Evolutionary conservation across 1,284 basidiomycete genomes (phyloP).

Genomic region (Apiotrichum gracile): DNA sequence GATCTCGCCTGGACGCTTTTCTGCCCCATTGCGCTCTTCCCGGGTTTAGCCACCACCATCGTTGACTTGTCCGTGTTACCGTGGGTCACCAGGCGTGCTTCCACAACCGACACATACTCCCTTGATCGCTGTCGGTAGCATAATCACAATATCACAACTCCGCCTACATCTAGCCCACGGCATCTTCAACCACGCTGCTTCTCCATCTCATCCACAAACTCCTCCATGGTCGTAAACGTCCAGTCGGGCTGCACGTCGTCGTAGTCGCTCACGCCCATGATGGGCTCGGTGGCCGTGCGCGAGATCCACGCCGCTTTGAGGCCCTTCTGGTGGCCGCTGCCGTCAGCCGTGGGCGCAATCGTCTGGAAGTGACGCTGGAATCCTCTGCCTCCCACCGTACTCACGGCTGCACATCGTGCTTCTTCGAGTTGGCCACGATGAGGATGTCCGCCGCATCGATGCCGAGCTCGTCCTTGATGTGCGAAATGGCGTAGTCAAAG

Average conservation of each 20-base stretch:
- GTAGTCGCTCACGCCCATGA: constrained; percentile 11
- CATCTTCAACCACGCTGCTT: not conserved
- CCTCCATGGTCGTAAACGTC: constrained; percentile 11
- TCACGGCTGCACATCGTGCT: constrained; percentile 31
- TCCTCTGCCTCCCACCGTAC: too few species aligned
- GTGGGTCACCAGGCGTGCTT: too few species aligned
- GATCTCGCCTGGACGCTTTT: too few species aligned
- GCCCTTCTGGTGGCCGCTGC: constrained; percentile 29
- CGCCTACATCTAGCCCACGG: too few species aligned
- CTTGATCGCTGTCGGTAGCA: too few species aligned
- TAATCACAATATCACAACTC: too few species aligned
- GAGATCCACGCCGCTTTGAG: constrained; percentile 35
- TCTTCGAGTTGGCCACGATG: constrained; percentile 29
- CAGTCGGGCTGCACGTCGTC: constrained; percentile 13
- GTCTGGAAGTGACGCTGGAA: too few species aligned
- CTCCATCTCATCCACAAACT: constrained; percentile 10
- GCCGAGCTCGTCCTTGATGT: constrained; percentile 22
- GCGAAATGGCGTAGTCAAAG: constrained; percentile 30
- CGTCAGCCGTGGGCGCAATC: too few species aligned
- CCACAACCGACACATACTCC: too few species aligned
- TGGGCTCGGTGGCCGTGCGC: constrained; percentile 14
- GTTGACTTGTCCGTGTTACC: too few species aligned
- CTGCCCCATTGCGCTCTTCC: too few species aligned
- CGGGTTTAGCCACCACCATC: too few species aligned
- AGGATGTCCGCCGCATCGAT: constrained; percentile 26